Percentiles rank a stretch among this genome's conserved stretches.
Evolutionary conservation across 2,329 filamentous ascomycete species (phyloP).

Genomic region (Epicoccum nigrum): DNA sequence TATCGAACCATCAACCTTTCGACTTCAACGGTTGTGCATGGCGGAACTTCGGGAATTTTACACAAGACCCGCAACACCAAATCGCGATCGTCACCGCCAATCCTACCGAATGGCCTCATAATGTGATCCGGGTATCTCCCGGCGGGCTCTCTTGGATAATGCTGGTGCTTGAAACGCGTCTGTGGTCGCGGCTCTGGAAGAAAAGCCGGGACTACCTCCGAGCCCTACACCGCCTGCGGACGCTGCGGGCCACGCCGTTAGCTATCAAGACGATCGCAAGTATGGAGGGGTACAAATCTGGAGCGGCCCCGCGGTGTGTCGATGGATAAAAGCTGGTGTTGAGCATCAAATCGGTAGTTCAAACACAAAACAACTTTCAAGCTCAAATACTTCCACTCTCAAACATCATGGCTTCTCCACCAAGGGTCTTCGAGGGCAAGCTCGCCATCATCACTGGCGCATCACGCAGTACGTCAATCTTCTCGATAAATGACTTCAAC

Average conservation of each 20-base stretch:
- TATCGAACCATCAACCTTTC: background rate
- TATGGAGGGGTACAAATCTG: slow-evolving; percentile 12
- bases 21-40: background rate
- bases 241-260: background rate
- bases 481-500: no score
- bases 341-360: background rate
- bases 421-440: slow-evolving; percentile 64
- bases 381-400: background rate
- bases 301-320: slow-evolving; percentile 5
- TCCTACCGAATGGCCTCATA: background rate
- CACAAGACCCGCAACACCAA: slow-evolving; percentile 9
- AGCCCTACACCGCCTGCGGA: slow-evolving; percentile 4
- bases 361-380: background rate
- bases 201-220: background rate
- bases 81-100: slow-evolving; percentile 12
- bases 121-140: background rate
- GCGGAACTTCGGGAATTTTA: slow-evolving; percentile 8
- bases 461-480: slow-evolving; percentile 66
- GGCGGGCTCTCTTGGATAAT: slow-evolving; percentile 1
- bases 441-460: slow-evolving; percentile 77
- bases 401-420: slow-evolving; percentile 7
- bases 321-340: background rate
- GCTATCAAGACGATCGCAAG: background rate
- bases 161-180: slow-evolving; percentile 14
- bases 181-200: slow-evolving; percentile 3